Base-by-base conservation (phyloP, 2,329 filamentous ascomycete genomes). In the Pseudonectria foliicola region DNA sequence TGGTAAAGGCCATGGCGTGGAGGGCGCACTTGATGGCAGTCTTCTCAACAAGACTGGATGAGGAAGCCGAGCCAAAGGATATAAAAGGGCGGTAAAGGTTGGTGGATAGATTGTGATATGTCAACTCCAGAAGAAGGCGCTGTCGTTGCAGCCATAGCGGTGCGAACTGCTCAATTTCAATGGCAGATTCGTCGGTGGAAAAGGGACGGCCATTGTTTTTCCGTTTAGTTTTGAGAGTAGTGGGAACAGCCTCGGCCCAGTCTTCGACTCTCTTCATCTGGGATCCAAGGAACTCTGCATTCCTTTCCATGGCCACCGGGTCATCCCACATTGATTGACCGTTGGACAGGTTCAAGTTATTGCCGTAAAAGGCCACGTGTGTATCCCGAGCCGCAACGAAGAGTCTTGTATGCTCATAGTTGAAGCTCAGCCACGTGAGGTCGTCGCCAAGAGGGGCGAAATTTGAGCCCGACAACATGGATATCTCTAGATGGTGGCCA, bases 41-140 rank as follows among this genome's bases (percentile, higher is more conserved):
- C 5, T 40, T 34, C 27, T 49, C 45, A 3, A 43, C 33, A 10
- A 44, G 30, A 7, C 40, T 39, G 2, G 55, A 34, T 14, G 33
- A 38, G 7, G 35, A 33, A 3, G 29, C 28, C 5, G 31, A 29
- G 13, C 38, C 36, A 27, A 66, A 67, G 31, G 46, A 50, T 29
- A 68, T 61, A 21, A 64, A 61, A 1, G 61, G 61, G 4, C 64
- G 62, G 29, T 56, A 60, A 7, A 66, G 49, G 34, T 59, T 62
- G 14, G 56, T 47, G 26, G 38, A 46, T 7, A 65, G 39, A 31
- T 59, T 59, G 36, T 67, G 63, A 36, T 67, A 67, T 15, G 56
- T 45, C 2, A 66, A 42, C 36, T 68, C 63, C 1, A 68, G 52
- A n/a, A 61, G 51, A 1, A 68, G 35, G 3, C 63, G 62, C 31